Percentiles rank a stretch among this genome's conserved stretches.
Conservation (phyloP, 805 yeast genomes). For the Lachancea cidri region DNA sequence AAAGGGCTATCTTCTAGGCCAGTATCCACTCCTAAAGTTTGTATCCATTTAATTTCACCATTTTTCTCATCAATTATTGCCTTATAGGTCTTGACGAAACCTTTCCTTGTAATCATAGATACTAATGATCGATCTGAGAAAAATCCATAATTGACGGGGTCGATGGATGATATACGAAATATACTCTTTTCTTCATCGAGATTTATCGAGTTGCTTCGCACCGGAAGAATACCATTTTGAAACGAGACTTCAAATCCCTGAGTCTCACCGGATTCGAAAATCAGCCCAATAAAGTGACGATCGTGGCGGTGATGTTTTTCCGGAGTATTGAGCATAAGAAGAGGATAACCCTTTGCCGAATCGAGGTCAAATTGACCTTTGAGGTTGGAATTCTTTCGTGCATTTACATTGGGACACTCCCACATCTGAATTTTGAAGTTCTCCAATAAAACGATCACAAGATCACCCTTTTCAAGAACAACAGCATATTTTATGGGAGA, state of each 20-base stretch:
- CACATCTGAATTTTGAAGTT: constrained; percentile 47
- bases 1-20: constrained; percentile 47
- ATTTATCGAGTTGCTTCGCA: constrained; percentile 14
- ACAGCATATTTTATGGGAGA: constrained; percentile 45
- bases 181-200: constrained; percentile 31
- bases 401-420: constrained; percentile 43
- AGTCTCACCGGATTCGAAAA: constrained; percentile 36
- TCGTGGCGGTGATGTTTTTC: constrained; percentile 28
- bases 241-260: constrained; percentile 30
- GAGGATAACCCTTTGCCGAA: constrained; percentile 12
- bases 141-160: constrained; percentile 49
- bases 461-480: constrained; percentile 43
- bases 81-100: constrained; percentile 46
- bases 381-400: constrained; percentile 17
- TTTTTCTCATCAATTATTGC: constrained; percentile 28
- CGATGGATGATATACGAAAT: constrained; percentile 50
- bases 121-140: constrained; percentile 41
- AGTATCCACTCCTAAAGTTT: constrained; percentile 47
- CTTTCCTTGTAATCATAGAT: constrained; percentile 51
- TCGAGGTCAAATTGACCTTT: constrained; percentile 14
- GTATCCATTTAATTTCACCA: constrained; percentile 46
- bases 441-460: constrained; percentile 42
- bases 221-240: constrained; percentile 33
- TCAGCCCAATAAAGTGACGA: constrained; percentile 45
- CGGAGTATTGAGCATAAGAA: constrained; percentile 36